A percentile compares a stretch with the other conserved stretches of the same genome.
These are phyloP conservation scores for Sarocladium oryzae DNA, from an alignment of 2,329 filamentous ascomycete genomes.

Conservation along the genomic window DNA sequence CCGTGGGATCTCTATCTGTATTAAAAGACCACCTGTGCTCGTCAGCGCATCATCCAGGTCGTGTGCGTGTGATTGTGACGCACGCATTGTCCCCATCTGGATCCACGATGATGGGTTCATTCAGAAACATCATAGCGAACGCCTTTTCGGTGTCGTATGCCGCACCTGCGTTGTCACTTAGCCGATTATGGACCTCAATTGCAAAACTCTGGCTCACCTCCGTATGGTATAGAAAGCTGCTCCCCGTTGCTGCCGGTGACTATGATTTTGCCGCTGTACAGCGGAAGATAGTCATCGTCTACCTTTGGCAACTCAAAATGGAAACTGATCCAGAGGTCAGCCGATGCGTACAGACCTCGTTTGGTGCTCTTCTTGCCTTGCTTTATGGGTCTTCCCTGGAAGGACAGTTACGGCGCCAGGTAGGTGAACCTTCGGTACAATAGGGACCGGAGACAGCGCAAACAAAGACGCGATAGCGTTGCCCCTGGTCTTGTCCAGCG, in stretches of 20 bases:
- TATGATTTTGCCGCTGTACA: conserved; percentile 39
- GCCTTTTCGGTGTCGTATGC: conserved; percentile 32
- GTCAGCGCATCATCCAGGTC: not conserved
- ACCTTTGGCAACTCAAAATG: conserved; percentile 23
- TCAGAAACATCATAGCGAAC: conserved; percentile 30
- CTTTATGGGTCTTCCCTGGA: conserved; percentile 22
- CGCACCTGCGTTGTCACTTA: conserved; percentile 24
- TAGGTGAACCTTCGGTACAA: conserved; percentile 23
- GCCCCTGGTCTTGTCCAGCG: conserved; percentile 22
- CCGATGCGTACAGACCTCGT: not conserved
- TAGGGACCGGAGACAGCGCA: conserved; percentile 19
- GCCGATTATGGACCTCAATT: too few species aligned
- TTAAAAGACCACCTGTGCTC: conserved; percentile 24
- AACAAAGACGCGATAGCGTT: conserved; percentile 23
- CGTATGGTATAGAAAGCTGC: conserved; percentile 35
- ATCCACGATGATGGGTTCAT: conserved; percentile 20
- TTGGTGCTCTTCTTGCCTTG: conserved; percentile 17
- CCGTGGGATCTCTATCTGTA: conserved; percentile 18
- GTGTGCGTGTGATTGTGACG: not conserved
- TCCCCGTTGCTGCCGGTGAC: conserved; percentile 34
- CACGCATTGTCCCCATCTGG: conserved; percentile 19
- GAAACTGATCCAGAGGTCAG: conserved; percentile 17
- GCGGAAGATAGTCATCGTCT: conserved; percentile 29
- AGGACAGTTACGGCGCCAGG: conserved; percentile 19
- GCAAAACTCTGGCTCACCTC: too few species aligned